phyloP scores from a whole-genome alignment of 805 yeast species.

The Kockiozyma suomiensis region DNA sequence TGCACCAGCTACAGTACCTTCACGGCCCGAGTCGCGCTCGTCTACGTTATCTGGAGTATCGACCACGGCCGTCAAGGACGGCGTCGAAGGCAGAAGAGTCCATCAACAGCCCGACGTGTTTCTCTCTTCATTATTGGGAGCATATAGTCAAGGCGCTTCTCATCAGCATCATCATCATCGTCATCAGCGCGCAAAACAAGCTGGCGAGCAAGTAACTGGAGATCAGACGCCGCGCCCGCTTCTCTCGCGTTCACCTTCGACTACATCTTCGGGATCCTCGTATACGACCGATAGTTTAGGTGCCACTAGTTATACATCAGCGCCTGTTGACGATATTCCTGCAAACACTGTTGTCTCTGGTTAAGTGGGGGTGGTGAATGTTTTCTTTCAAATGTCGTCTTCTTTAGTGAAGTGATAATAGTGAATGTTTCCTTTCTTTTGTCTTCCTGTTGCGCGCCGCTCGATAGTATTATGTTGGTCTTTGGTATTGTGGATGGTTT shows the following conservation, averaged over 20 bases:
- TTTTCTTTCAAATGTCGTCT: too few species aligned
- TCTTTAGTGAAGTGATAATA: too few species aligned
- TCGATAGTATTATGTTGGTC: too few species aligned
- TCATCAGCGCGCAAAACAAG: neutral
- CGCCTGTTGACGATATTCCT: neutral
- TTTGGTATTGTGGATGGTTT: too few species aligned
- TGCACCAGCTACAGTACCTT: slow-evolving; percentile 10
- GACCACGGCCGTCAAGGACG: slow-evolving; percentile 74
- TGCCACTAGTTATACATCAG: slow-evolving; percentile 5
- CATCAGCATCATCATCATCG: slow-evolving; percentile 15
- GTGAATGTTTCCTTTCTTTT: too few species aligned
- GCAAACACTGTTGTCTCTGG: slow-evolving; percentile 2
- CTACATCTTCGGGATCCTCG: slow-evolving; percentile 1
- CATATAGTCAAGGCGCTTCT: neutral
- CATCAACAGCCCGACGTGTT: slow-evolving; percentile 13
- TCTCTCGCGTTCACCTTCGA: slow-evolving; percentile 9
- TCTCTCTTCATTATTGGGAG: neutral
- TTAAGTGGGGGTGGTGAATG: neutral
- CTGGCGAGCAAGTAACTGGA: neutral
- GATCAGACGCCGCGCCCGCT: neutral
- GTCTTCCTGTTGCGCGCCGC: too few species aligned
- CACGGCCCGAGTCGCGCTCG: slow-evolving; percentile 59
- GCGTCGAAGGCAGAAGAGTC: slow-evolving; percentile 62
- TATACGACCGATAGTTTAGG: slow-evolving; percentile 10
- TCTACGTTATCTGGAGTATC: slow-evolving; percentile 65